A percentile compares a stretch with the other conserved stretches of the same genome.
Evolutionary conservation across 2,329 filamentous ascomycete species (phyloP).

Genomic region (Calonectria leucothoes): DNA sequence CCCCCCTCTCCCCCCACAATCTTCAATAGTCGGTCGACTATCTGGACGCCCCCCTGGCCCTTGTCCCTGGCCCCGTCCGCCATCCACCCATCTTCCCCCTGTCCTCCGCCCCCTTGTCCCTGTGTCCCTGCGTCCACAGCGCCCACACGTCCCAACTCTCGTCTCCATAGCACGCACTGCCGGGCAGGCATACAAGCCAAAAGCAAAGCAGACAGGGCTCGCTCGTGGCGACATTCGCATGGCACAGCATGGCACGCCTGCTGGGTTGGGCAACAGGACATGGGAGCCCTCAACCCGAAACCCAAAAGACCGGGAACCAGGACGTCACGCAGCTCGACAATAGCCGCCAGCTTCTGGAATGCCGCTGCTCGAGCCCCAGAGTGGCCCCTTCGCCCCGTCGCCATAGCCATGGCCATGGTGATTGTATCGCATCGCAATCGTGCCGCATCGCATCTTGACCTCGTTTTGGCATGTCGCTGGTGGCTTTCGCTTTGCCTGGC

Average conservation of each 20-base stretch:
- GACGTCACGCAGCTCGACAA: neutral
- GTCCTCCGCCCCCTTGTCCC: neutral
- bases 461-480: neutral
- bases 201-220: neutral
- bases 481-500: neutral
- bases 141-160: slow-evolving; percentile 5
- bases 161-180: neutral
- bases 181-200: neutral
- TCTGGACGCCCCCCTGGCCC: neutral
- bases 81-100: neutral
- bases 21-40: neutral
- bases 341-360: slow-evolving; percentile 5
- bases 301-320: slow-evolving; percentile 12
- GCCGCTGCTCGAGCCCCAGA: slow-evolving; percentile 4
- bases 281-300: slow-evolving; percentile 12
- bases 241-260: neutral
- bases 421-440: neutral
- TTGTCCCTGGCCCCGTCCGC: neutral
- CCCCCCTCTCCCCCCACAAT: neutral
- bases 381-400: neutral
- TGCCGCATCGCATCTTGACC: neutral
- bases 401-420: neutral
- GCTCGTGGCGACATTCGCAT: slow-evolving; percentile 1
- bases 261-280: slow-evolving; percentile 4
- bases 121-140: neutral